Conservation (phyloP, 208 protist species). For the Histomonas meleagridis region DNA sequence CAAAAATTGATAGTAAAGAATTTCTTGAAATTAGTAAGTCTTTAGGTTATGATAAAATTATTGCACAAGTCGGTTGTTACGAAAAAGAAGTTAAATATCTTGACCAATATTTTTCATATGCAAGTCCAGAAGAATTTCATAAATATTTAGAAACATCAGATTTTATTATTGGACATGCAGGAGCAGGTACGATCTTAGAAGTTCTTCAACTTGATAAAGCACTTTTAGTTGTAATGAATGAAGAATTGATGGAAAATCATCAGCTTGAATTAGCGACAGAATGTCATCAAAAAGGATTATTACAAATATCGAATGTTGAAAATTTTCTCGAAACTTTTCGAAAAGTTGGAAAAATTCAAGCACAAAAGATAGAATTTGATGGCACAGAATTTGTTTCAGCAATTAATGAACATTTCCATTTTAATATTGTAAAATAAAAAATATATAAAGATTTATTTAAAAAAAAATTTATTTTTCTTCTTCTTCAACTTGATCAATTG, state of each 20-base stretch:
- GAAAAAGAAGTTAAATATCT: slow-evolving; percentile 39
- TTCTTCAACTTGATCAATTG: background rate
- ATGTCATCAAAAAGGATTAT: background rate
- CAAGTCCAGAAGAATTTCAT: slow-evolving; percentile 31
- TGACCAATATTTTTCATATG: background rate
- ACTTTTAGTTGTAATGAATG: slow-evolving; percentile 53
- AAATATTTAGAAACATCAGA: slow-evolving; percentile 42
- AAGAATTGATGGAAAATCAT: slow-evolving; percentile 54
- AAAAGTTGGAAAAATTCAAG: background rate
- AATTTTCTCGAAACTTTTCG: background rate
- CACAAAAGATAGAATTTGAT: background rate
- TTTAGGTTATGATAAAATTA: slow-evolving; percentile 50
- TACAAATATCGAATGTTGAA: background rate
- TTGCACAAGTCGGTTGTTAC: slow-evolving; percentile 43
- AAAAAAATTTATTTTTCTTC: no score
- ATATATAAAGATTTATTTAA: no score
- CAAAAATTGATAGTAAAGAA: slow-evolving; percentile 39
- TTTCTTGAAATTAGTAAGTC: background rate
- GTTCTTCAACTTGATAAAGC: slow-evolving; percentile 41
- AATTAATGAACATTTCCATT: background rate
- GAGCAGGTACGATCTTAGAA: slow-evolving; percentile 54
- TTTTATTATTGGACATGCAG: slow-evolving; percentile 47
- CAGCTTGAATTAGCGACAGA: slow-evolving; percentile 42
- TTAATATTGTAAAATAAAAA: no score
- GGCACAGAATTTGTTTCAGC: background rate